phyloP scores from a whole-genome alignment of 306 rosid species.

The Oemleria cerasiformis region DNA sequence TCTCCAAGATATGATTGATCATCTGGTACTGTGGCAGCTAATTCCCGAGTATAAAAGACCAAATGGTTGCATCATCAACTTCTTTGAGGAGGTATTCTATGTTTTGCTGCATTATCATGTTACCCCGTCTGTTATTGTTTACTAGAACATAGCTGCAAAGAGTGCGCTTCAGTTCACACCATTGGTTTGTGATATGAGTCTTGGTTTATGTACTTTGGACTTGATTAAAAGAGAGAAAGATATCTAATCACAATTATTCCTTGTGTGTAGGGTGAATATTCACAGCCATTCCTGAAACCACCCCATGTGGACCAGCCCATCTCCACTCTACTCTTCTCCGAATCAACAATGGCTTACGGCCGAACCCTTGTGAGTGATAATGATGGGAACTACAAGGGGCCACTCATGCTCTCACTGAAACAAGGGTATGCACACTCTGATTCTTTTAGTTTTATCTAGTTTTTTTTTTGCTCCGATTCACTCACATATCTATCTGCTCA shows the following conservation, averaged over 20 bases:
- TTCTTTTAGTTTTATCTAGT: slow-evolving; percentile 23
- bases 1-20: slow-evolving; percentile 78
- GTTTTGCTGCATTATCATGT: slow-evolving; percentile 28
- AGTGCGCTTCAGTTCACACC: slow-evolving; percentile 10
- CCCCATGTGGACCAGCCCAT: slow-evolving; percentile 98
- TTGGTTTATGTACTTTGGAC: not conserved
- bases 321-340: slow-evolving; percentile 80
- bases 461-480: slow-evolving; percentile 11
- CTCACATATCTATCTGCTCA: slow-evolving; percentile 18
- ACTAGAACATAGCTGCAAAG: slow-evolving; percentile 24
- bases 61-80: slow-evolving; percentile 88
- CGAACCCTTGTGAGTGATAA: slow-evolving; percentile 78
- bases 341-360: slow-evolving; percentile 92
- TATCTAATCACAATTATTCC: slow-evolving; percentile 9
- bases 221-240: not conserved
- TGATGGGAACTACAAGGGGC: slow-evolving; percentile 96
- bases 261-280: slow-evolving; percentile 68
- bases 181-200: slow-evolving; percentile 25
- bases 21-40: slow-evolving; percentile 84
- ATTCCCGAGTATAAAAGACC: slow-evolving; percentile 97
- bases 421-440: slow-evolving; percentile 63
- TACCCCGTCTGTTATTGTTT: slow-evolving; percentile 31
- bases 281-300: slow-evolving; percentile 98
- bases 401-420: slow-evolving; percentile 79
- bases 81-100: slow-evolving; percentile 83